phyloP scores from a whole-genome alignment of 2,329 filamentous ascomycete genomes.

The Exophiala oligosperma region DNA sequence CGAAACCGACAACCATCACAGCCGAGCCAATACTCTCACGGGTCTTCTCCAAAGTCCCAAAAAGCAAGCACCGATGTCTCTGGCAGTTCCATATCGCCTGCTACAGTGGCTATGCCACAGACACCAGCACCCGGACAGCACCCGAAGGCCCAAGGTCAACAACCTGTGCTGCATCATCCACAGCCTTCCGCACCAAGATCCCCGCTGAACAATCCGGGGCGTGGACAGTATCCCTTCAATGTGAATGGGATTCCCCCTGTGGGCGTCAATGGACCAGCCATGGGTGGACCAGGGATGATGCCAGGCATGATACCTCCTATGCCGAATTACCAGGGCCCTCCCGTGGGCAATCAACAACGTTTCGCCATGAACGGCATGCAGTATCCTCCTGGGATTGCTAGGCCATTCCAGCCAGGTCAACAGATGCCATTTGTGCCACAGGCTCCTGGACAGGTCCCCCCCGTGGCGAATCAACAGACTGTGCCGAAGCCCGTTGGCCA shows the following conservation, averaged over 20 bases:
- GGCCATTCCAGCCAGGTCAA: constrained; percentile 59
- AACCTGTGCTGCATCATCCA: constrained; percentile 55
- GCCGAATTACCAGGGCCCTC: constrained; percentile 52
- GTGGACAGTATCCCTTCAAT: constrained; percentile 55
- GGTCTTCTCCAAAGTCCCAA: constrained; percentile 62
- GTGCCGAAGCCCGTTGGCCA: constrained; percentile 56
- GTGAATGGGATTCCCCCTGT: constrained; percentile 56
- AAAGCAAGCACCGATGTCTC: constrained; percentile 56
- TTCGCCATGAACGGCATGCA: constrained; percentile 52
- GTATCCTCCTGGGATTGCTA: constrained; percentile 62
- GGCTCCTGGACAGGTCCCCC: constrained; percentile 39
- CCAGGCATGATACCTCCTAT: constrained; percentile 56
- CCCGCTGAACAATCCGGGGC: constrained; percentile 62
- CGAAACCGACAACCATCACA: constrained; percentile 76
- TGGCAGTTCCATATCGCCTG: constrained; percentile 62
- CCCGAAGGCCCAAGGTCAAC: constrained; percentile 59
- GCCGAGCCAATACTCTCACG: constrained; percentile 72
- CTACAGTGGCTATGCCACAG: constrained; percentile 63
- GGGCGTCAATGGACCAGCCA: constrained; percentile 57
- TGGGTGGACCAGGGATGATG: constrained; percentile 54
- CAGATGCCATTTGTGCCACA: constrained; percentile 45
- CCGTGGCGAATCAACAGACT: constrained; percentile 36
- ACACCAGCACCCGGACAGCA: constrained; percentile 63
- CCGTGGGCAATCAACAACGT: constrained; percentile 56
- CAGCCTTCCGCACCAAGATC: constrained; percentile 65